A percentile compares a stretch with the other conserved stretches of the same genome.
phyloP scores from a whole-genome alignment of 768 basidiomycete species.

The Tulasnella sp. region DNA sequence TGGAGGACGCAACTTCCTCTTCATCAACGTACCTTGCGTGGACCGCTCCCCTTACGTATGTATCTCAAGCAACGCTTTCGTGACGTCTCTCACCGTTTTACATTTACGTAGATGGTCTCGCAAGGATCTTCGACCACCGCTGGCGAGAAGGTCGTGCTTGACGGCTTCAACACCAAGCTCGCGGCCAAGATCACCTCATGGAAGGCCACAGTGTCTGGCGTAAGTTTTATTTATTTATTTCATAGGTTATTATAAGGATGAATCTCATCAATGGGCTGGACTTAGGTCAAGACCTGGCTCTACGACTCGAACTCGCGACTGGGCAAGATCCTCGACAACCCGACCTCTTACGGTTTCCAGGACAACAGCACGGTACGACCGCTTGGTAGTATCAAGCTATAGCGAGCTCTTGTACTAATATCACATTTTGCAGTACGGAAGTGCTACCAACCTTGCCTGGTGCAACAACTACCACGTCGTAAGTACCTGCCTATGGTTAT shows the following conservation, averaged over 20 bases:
- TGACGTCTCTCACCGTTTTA: background rate
- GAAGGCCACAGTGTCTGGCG: conserved; percentile 32
- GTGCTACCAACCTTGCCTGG: conserved; percentile 8
- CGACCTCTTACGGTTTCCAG: conserved; percentile 39
- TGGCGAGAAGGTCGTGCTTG: background rate
- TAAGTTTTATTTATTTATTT: background rate
- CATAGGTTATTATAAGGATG: no score
- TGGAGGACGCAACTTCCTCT: conserved; percentile 51
- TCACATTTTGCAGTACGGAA: background rate
- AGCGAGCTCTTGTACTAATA: no score
- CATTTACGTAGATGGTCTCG: background rate
- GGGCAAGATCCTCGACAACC: conserved; percentile 31
- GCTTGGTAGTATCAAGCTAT: background rate
- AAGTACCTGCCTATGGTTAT: background rate
- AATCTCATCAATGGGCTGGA: background rate
- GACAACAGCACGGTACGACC: conserved; percentile 33
- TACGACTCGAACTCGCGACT: conserved; percentile 41
- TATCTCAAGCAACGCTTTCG: conserved; percentile 22
- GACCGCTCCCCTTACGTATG: conserved; percentile 45
- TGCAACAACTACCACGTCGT: conserved; percentile 12
- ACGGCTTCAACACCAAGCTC: conserved; percentile 23
- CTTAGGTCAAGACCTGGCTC: conserved; percentile 33
- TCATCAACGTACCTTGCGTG: conserved; percentile 49
- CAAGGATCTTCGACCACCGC: background rate
- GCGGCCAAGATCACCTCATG: conserved; percentile 27